A percentile compares a stretch with the other conserved stretches of the same genome.
Evolutionary conservation across 768 basidiomycete species (phyloP).

Genomic region (Suillus decipiens): DNA sequence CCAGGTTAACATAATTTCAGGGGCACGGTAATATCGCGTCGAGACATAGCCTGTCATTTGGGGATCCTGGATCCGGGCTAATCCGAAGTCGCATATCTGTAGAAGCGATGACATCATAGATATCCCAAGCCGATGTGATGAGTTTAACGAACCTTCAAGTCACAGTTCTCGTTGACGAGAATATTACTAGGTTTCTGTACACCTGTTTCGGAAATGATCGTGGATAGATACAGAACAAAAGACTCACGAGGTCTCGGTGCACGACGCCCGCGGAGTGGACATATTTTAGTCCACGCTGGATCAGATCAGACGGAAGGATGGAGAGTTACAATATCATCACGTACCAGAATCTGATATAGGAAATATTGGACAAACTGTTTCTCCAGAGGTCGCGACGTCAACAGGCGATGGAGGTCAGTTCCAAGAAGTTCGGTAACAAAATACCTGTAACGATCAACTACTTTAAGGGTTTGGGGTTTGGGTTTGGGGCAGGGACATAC

Average conservation of each 20-base stretch:
- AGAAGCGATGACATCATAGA: slow-evolving; percentile 16
- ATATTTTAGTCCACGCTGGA: slow-evolving; percentile 95
- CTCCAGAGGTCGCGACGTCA: slow-evolving; percentile 95
- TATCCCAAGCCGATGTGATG: neutral
- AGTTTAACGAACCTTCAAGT: slow-evolving; percentile 73
- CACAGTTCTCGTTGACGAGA: slow-evolving; percentile 99
- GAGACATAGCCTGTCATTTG: slow-evolving; percentile 99
- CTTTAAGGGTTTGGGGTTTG: slow-evolving; percentile 3
- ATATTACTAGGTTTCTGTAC: slow-evolving; percentile 97
- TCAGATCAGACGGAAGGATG: slow-evolving; percentile 12
- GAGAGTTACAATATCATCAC: slow-evolving; percentile 28
- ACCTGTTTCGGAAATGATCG: neutral
- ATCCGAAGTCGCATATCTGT: slow-evolving; percentile 97
- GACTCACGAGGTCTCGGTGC: slow-evolving; percentile 87
- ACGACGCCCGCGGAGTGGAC: slow-evolving; percentile 99
- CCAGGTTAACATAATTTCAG: slow-evolving; percentile 99
- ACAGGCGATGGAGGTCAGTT: slow-evolving; percentile 94
- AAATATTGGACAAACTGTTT: slow-evolving; percentile 99
- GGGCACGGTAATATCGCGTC: slow-evolving; percentile 97
- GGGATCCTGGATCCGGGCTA: slow-evolving; percentile 98
- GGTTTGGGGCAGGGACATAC: slow-evolving; percentile 46
- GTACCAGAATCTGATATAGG: slow-evolving; percentile 94
- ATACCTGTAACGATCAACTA: slow-evolving; percentile 58
- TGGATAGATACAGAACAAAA: neutral
- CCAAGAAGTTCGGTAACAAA: slow-evolving; percentile 99